Percentiles rank a stretch among this genome's conserved stretches.
Evolutionary conservation across 2,329 filamentous ascomycete genomes (phyloP).

Genomic region (Sodiomyces alkalinus): DNA sequence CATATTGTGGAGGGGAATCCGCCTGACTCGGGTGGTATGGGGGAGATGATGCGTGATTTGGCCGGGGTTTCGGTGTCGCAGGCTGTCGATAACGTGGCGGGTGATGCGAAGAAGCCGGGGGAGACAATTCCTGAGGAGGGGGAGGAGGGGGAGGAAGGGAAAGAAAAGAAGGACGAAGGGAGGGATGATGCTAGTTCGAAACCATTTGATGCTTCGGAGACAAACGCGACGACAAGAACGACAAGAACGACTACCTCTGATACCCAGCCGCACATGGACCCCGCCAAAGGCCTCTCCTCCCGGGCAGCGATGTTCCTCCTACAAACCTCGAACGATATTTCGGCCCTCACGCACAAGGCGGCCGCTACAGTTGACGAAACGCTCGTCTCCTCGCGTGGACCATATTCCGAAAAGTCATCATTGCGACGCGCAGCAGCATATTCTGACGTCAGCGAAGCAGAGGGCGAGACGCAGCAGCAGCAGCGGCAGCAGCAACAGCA

Average conservation of each 20-base stretch:
- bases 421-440: too few relatives aligned
- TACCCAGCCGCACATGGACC: too few relatives aligned
- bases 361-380: slow-evolving; percentile 6
- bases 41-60: slow-evolving; percentile 39
- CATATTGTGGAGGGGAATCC: slow-evolving; percentile 46
- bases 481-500: too few relatives aligned
- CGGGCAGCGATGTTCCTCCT: too few relatives aligned
- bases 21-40: slow-evolving; percentile 30
- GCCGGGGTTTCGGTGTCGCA: slow-evolving; percentile 17
- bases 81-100: slow-evolving; percentile 5
- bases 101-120: slow-evolving; percentile 9
- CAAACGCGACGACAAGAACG: too few relatives aligned
- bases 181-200: too few relatives aligned
- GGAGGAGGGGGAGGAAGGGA: too few relatives aligned
- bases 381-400: slow-evolving; percentile 11
- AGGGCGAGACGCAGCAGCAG: slow-evolving; percentile 2
- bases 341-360: neutral
- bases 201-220: slow-evolving; percentile 8
- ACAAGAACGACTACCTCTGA: too few relatives aligned
- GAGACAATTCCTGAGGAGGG: slow-evolving; percentile 11
- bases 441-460: too few relatives aligned
- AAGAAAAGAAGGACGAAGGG: too few relatives aligned
- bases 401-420: slow-evolving; percentile 3
- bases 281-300: too few relatives aligned
- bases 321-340: slow-evolving; percentile 5